A percentile compares a stretch with the other conserved stretches of the same genome.
Evolutionary conservation across 192 early-diverging fungal genomes (phyloP).

Genomic region (Umbelopsis isabellina): DNA sequence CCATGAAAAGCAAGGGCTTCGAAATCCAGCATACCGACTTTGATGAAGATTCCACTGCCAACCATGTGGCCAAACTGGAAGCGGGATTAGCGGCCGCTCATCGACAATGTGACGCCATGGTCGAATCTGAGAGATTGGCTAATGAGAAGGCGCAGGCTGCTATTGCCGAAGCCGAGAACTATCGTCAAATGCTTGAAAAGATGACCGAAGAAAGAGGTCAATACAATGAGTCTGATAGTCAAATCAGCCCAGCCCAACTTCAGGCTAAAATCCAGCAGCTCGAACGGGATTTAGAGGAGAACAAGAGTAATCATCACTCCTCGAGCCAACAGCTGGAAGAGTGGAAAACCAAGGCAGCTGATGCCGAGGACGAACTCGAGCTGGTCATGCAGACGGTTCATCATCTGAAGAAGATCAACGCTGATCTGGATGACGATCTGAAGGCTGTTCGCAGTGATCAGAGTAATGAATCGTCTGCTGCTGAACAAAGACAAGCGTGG

Average conservation of each 20-base stretch:
- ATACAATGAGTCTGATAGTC: background rate
- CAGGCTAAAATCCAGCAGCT: background rate
- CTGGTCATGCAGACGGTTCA: slow-evolving; percentile 4
- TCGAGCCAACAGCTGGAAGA: background rate
- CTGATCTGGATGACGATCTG: slow-evolving; percentile 6
- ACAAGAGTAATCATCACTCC: background rate
- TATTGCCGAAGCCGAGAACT: slow-evolving; percentile 1
- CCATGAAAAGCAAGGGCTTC: slow-evolving; percentile 37
- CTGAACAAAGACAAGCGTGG: slow-evolving; percentile 17
- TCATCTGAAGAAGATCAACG: background rate
- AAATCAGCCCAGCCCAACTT: background rate
- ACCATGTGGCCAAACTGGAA: slow-evolving; percentile 1
- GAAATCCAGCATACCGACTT: background rate
- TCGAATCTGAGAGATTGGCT: slow-evolving; percentile 5
- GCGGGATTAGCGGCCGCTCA: background rate
- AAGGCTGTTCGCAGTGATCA: background rate
- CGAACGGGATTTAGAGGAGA: background rate
- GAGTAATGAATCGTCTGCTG: background rate
- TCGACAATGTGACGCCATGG: background rate
- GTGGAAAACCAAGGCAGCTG: slow-evolving; percentile 10
- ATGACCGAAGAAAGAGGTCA: background rate
- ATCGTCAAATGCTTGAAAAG: background rate
- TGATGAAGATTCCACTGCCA: background rate
- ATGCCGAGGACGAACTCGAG: slow-evolving; percentile 11
- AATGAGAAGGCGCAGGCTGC: slow-evolving; percentile 15